Percentiles rank a stretch among this genome's conserved stretches.
Conservation (phyloP, 129 eudicot species). For the Gnaphalium uliginosum region DNA sequence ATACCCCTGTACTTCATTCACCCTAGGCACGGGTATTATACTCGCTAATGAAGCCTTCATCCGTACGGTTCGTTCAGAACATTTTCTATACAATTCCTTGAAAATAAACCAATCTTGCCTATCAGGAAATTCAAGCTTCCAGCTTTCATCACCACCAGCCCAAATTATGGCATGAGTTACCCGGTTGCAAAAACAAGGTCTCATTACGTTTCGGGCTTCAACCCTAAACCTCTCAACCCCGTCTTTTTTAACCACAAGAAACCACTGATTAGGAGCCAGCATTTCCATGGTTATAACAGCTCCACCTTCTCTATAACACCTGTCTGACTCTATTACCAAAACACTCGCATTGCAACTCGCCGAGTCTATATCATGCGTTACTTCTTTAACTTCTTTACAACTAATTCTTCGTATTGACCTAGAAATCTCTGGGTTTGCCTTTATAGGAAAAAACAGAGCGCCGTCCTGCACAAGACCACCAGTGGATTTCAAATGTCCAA, state of each 20-base stretch:
- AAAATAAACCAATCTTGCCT: conserved; percentile 77
- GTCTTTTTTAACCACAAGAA: conserved; percentile 52
- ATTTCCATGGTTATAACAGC: conserved; percentile 53
- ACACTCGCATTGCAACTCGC: conserved; percentile 62
- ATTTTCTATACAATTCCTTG: conserved; percentile 66
- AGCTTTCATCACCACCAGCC: conserved; percentile 46
- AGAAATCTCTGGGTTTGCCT: conserved; percentile 32
- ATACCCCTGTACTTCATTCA: conserved; percentile 51
- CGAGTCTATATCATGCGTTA: conserved; percentile 40
- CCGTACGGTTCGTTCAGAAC: conserved; percentile 54
- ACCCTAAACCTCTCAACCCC: conserved; percentile 43
- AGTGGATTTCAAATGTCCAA: conserved; percentile 28
- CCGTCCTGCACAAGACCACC: conserved; percentile 35
- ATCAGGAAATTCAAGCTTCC: conserved; percentile 78
- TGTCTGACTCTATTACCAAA: conserved; percentile 64
- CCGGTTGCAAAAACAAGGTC: conserved; percentile 65
- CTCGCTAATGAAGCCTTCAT: conserved; percentile 32
- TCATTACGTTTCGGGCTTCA: conserved; percentile 55
- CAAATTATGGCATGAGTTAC: conserved; percentile 67
- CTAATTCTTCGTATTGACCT: conserved; percentile 30
- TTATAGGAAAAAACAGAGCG: conserved; percentile 25
- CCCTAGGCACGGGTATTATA: conserved; percentile 77
- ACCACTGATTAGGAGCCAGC: conserved; percentile 57
- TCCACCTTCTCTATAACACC: conserved; percentile 62
- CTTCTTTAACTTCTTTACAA: conserved; percentile 38